Evolutionary conservation across 179 eudicot genomes (phyloP), one percentile per base, ranked within the genome.

Genomic region (Carnegiea gigantea): DNA sequence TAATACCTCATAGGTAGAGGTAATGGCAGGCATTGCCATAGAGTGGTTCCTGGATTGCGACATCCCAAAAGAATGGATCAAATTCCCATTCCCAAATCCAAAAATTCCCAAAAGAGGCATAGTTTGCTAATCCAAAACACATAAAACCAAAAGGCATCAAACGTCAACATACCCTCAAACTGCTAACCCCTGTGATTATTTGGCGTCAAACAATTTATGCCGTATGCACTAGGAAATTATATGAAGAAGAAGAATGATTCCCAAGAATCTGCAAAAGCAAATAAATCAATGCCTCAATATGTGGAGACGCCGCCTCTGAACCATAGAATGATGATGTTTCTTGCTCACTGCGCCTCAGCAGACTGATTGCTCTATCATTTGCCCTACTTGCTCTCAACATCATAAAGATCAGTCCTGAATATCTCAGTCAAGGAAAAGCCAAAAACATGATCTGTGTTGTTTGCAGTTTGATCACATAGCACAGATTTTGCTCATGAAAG

Each of bases 301-400:
- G 10, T 38, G 23, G 38, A 28, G 73, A 70, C 30, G n/a, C 43
- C 8, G n/a, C 76, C 11, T 6, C 4, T 2, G 17, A 53, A 13
- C 14, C 7, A 76, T 9, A 51, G 46, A 9, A 60, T n/a, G 23
- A 38, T 15, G 28, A 33, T 64, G 68, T 26, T 24, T 30, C 21
- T 48, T 49, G 40, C 15, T 51, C 77, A 17, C 67, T 40, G 68
- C 18, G 67, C 65, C 49, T 77, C 73, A 13, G 72, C 71, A 24
- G 70, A 40, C 2, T 8, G 30, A 24, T 30, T 48, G 83, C 73
- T 72, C 49, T 7, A 40, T 70, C 53, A 30, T 44, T 54, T 51
- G 23, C 73, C 17, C 84, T 90, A 88, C 88, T 92, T 92, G 91
- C 90, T 92, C 92, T 92, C 95, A 15, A 70, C 68, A 75, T 92